Percentiles rank a stretch among this genome's conserved stretches.
phyloP scores from a whole-genome alignment of 148 eudicot species.

The Agrostemma githago region DNA sequence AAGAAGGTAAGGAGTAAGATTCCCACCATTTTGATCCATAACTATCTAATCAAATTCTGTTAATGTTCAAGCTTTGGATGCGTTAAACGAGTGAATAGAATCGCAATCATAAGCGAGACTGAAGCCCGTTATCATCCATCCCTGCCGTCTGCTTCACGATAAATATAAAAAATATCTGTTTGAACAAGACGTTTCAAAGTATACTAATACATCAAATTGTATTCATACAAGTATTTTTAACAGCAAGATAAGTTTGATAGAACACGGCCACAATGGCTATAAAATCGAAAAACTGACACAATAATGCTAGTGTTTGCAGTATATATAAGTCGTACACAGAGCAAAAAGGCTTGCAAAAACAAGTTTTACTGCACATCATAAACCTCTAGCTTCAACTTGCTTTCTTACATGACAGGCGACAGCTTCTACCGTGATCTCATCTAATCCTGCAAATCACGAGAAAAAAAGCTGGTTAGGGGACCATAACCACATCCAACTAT shows the following conservation, averaged over 20 bases:
- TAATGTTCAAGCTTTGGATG: no score
- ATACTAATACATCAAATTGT: no score
- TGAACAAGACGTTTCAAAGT: no score
- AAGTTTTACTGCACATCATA: background rate
- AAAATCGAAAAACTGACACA: background rate
- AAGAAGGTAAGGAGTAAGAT: conserved; percentile 56
- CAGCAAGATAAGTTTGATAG: background rate
- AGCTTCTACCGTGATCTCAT: background rate
- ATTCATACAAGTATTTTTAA: background rate
- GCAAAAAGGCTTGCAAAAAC: background rate
- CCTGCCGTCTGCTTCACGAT: no score
- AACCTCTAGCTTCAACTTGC: background rate
- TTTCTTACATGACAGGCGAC: background rate
- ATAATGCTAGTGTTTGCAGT: background rate
- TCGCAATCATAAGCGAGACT: no score
- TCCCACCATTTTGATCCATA: no score
- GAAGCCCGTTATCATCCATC: no score
- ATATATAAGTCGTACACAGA: background rate
- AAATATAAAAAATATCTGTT: no score
- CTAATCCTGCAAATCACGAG: conserved; percentile 21
- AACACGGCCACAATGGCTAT: background rate
- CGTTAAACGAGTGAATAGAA: no score
- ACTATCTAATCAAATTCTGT: no score
- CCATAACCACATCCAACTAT: background rate
- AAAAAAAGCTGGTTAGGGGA: background rate